These are phyloP conservation scores for Vitis vinifera DNA, from an alignment of 164 flowering plant species.

Conservation along the genomic window DNA sequence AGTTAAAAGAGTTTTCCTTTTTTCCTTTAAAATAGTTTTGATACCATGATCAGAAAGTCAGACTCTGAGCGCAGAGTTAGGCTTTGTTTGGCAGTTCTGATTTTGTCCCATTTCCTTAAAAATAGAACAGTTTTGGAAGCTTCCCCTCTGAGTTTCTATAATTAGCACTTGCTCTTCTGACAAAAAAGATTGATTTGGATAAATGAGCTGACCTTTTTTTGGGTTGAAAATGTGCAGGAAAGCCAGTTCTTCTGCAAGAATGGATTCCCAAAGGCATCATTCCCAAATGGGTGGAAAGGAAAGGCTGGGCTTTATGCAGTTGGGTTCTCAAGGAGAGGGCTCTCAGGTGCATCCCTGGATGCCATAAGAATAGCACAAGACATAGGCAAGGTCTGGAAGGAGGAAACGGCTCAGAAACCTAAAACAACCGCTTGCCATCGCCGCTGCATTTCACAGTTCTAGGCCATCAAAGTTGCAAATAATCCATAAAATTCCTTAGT, in stretches of 20 bases:
- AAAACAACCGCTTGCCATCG: slow-evolving; percentile 43
- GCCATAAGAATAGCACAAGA: slow-evolving; percentile 57
- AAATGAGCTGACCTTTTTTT: slow-evolving; percentile 10
- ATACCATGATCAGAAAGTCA: neutral
- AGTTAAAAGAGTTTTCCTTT: neutral
- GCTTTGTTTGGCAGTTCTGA: slow-evolving; percentile 7
- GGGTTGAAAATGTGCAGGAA: slow-evolving; percentile 34
- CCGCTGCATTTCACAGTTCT: slow-evolving; percentile 61
- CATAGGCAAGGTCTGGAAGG: slow-evolving; percentile 52
- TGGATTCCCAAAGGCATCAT: slow-evolving; percentile 59
- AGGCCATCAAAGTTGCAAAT: neutral
- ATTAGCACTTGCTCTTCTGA: no score
- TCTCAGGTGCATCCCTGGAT: slow-evolving; percentile 59
- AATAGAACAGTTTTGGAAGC: slow-evolving; percentile 3
- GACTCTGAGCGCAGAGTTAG: neutral
- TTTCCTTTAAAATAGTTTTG: no score
- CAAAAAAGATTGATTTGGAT: neutral
- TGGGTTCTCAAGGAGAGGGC: slow-evolving; percentile 75
- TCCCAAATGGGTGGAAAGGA: slow-evolving; percentile 67
- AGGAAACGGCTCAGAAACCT: slow-evolving; percentile 46
- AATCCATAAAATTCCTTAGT: neutral
- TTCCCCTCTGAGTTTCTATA: neutral
- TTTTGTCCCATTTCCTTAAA: neutral
- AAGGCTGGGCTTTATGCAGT: slow-evolving; percentile 60
- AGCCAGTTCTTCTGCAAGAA: slow-evolving; percentile 51